phyloP scores from a whole-genome alignment of 2,329 filamentous ascomycete species.

The Stachybotrys chlorohalonatus region DNA sequence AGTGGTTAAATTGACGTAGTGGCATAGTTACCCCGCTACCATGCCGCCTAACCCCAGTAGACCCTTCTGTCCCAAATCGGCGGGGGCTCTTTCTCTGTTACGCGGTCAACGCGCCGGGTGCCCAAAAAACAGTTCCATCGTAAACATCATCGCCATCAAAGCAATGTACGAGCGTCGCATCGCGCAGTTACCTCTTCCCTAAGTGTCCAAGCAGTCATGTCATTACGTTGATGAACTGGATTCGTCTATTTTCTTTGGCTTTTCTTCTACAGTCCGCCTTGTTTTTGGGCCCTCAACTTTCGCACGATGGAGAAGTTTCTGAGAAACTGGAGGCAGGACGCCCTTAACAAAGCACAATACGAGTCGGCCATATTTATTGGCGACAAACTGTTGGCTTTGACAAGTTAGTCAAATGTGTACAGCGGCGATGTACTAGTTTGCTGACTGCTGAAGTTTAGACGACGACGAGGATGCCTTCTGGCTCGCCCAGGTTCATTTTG shows the following conservation, averaged over 20 bases:
- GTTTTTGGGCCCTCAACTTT: not conserved
- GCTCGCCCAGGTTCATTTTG: slow-evolving; percentile 97
- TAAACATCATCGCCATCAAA: not conserved
- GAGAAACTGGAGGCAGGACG: slow-evolving; percentile 90
- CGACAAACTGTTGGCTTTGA: slow-evolving; percentile 91
- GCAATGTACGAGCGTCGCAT: not conserved
- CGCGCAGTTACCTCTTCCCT: not conserved
- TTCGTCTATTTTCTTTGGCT: not conserved
- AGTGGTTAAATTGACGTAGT: slow-evolving; percentile 1
- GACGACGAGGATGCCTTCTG: slow-evolving; percentile 93
- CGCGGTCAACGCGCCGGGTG: not conserved
- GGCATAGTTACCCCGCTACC: slow-evolving; percentile 18
- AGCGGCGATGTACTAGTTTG: not conserved
- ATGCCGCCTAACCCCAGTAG: not conserved
- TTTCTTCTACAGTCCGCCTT: not conserved
- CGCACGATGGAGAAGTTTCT: slow-evolving; percentile 81
- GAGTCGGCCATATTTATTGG: slow-evolving; percentile 95
- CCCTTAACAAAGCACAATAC: slow-evolving; percentile 90
- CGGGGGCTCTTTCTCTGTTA: not conserved
- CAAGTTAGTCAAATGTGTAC: slow-evolving; percentile 52
- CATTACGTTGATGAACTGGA: not conserved
- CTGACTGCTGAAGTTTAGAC: slow-evolving; percentile 40
- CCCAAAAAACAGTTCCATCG: not conserved
- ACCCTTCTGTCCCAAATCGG: not conserved
- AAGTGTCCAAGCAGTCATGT: not conserved